These are phyloP conservation scores for Sequoiadendron giganteum DNA, from an alignment of 75 land plant species.

Conservation along the genomic window DNA sequence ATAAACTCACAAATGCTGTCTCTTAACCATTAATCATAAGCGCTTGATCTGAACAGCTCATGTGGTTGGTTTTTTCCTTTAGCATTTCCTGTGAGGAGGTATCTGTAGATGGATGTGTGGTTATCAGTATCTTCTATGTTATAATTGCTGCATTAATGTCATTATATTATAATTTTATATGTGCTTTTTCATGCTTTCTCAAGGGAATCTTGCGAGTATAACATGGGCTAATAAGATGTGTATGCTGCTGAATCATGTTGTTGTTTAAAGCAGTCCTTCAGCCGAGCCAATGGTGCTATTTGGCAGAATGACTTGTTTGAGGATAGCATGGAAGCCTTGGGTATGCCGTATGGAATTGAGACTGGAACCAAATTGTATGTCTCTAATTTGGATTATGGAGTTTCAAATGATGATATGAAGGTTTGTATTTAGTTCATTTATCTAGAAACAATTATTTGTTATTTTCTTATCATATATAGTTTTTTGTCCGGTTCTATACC, in stretches of 20 bases:
- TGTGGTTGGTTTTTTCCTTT: conserved; percentile 1
- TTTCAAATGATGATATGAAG: conserved; percentile 85
- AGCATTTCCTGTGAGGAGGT: conserved; percentile 6
- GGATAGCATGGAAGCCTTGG: conserved; percentile 54
- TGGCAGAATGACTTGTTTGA: conserved; percentile 69
- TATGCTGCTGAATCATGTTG: neutral
- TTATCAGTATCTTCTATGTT: neutral
- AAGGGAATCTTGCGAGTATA: neutral
- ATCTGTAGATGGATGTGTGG: neutral
- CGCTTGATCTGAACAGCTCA: conserved; percentile 6
- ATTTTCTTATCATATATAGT: neutral
- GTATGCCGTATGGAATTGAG: conserved; percentile 45
- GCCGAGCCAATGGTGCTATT: conserved; percentile 39
- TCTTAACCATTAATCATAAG: neutral
- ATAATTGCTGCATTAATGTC: neutral
- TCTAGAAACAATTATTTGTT: neutral
- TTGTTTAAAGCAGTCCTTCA: conserved; percentile 41
- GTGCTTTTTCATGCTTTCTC: neutral
- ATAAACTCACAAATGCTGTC: neutral
- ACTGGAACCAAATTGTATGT: conserved; percentile 71
- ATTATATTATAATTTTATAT: neutral
- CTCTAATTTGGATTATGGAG: conserved; percentile 80
- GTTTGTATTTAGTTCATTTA: conserved; percentile 20
- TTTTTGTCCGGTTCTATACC: neutral
- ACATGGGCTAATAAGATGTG: neutral